Evolutionary conservation across 768 basidiomycete genomes (phyloP).

Genomic region (Omphalotus guepiniiformis): DNA sequence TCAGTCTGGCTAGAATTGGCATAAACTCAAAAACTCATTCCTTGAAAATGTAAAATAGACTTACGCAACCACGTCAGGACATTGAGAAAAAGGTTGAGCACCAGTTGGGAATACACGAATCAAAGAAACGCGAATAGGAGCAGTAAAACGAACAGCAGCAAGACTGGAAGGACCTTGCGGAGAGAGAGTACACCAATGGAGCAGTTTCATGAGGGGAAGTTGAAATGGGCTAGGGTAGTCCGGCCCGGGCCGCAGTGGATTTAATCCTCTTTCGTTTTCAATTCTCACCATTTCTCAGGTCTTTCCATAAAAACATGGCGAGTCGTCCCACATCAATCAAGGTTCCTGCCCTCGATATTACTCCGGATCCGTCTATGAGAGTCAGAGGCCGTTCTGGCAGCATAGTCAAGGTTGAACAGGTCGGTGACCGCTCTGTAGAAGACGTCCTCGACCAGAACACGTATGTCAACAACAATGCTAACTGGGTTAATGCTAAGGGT

Average conservation of each 20-base stretch:
- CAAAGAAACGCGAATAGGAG: conserved; percentile 61
- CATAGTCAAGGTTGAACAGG: conserved; percentile 81
- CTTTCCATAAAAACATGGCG: too few species aligned
- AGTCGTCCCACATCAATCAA: conserved; percentile 52
- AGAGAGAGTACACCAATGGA: conserved; percentile 65
- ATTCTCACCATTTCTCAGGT: too few species aligned
- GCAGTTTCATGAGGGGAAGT: conserved; percentile 49
- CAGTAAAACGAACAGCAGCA: conserved; percentile 68
- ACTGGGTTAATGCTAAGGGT: conserved; percentile 96
- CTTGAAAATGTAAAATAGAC: conserved; percentile 15
- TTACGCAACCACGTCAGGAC: conserved; percentile 61
- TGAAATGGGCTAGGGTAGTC: too few species aligned
- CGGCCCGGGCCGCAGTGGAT: neutral
- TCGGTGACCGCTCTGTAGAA: conserved; percentile 67
- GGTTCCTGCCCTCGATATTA: conserved; percentile 43
- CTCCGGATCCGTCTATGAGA: conserved; percentile 28
- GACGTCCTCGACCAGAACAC: conserved; percentile 76
- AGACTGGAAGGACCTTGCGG: conserved; percentile 55
- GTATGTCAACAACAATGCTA: conserved; percentile 82
- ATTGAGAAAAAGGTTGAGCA: conserved; percentile 54
- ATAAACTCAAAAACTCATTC: neutral
- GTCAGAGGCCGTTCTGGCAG: conserved; percentile 62
- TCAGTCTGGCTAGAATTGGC: conserved; percentile 51
- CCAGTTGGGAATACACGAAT: conserved; percentile 70
- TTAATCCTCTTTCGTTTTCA: neutral